A percentile compares a stretch with the other conserved stretches of the same genome.
These are phyloP conservation scores for Aspergillus ochraceus DNA, from an alignment of 2,329 filamentous ascomycete species.

Conservation along the genomic window DNA sequence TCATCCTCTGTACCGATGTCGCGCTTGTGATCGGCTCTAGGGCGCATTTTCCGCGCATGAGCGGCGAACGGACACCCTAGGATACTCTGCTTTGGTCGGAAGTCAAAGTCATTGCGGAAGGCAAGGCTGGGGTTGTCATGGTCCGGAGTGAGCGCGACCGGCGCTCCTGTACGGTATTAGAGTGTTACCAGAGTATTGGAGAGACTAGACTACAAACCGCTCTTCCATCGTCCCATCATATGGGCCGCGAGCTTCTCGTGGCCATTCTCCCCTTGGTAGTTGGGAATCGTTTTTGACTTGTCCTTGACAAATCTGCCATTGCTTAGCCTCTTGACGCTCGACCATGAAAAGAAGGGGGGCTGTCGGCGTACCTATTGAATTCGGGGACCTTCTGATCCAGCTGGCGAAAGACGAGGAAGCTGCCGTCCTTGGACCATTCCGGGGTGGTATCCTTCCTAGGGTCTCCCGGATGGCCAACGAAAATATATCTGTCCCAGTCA, in stretches of 20 bases:
- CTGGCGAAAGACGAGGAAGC: conserved; percentile 47
- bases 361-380: conserved; percentile 33
- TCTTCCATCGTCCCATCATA: conserved; percentile 10
- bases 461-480: conserved; percentile 41
- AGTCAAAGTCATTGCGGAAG: conserved; percentile 2
- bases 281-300: too few species aligned
- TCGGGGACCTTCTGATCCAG: conserved; percentile 48
- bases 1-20: too few species aligned
- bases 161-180: not conserved
- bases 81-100: not conserved
- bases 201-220: not conserved
- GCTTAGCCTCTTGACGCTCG: not conserved
- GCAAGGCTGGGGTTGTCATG: not conserved
- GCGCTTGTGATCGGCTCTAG: too few species aligned
- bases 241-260: conserved; percentile 4
- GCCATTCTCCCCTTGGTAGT: not conserved
- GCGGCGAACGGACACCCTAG: conserved; percentile 7
- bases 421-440: conserved; percentile 46
- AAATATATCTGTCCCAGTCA: conserved; percentile 30
- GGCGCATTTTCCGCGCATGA: conserved; percentile 6
- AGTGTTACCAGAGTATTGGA: not conserved
- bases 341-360: not conserved
- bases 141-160: not conserved
- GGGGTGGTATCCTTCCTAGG: conserved; percentile 19
- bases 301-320: too few species aligned